Conservation (phyloP, 2,329 filamentous ascomycete species). For the Epichloe coenophiala region DNA sequence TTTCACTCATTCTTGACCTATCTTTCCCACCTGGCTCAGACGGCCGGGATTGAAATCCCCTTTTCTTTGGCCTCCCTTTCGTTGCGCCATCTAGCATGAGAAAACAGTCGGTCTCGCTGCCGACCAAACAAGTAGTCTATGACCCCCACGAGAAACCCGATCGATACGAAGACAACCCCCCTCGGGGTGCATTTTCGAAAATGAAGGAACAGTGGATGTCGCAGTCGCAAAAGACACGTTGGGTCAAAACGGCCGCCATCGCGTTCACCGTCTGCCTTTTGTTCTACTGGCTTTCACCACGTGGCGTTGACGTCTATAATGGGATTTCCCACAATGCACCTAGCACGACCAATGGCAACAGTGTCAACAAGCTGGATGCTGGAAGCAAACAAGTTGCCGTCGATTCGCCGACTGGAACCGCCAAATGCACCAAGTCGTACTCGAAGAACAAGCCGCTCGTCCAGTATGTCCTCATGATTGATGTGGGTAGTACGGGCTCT, state of each 20-base stretch:
- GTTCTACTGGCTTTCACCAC: conserved; percentile 51
- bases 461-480: conserved; percentile 97
- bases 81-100: conserved; percentile 33
- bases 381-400: conserved; percentile 35
- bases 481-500: conserved; percentile 93
- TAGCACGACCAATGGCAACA: not conserved
- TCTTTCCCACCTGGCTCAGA: not conserved
- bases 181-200: conserved; percentile 36
- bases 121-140: conserved; percentile 43
- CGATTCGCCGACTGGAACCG: conserved; percentile 51
- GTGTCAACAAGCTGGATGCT: conserved; percentile 10
- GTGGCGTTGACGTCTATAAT: conserved; percentile 40
- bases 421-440: conserved; percentile 69
- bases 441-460: conserved; percentile 85
- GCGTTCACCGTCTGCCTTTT: conserved; percentile 45
- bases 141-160: conserved; percentile 52
- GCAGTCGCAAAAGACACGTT: conserved; percentile 51
- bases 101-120: conserved; percentile 51
- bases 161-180: conserved; percentile 40
- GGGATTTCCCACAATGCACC: conserved; percentile 13
- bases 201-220: conserved; percentile 47
- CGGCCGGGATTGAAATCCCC: not conserved
- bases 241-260: conserved; percentile 51
- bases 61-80: conserved; percentile 6
- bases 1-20: conserved; percentile 8